Base-by-base conservation (phyloP, 208 protist species). In the Crithidia mellificae region DNA sequence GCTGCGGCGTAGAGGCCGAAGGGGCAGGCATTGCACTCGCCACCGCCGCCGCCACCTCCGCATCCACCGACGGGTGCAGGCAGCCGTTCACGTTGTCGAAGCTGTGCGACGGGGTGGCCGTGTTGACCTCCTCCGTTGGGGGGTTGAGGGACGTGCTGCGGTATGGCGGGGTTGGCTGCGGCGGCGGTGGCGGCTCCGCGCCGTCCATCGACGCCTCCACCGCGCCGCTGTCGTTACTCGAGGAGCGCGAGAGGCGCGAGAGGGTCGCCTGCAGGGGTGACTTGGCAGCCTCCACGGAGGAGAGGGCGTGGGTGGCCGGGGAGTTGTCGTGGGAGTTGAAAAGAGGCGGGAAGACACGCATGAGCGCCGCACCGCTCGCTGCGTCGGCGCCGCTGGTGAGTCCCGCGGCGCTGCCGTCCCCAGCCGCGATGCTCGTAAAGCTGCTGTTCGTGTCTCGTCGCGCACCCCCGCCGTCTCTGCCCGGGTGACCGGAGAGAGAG, bases 241-340 rank as follows among this genome's bases (percentile, higher is more conserved):
- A 68, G 34, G 61, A 74, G 30, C 19, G 68, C 2, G 61, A 68
- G n/a, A 57, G 20, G n/a, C 46, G 68, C 19, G 68, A 74, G 32
- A 50, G 32, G 24, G 53, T 68, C 15, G 19, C 6, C 34, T 65
- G 59, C 59, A 65, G 29, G 4, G 46, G 59, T n/a, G 59, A 55
- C 32, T 39, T 55, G 6, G 5, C 22, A 5, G 27, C 11, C 14
- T 65, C 59, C 6, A 6, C n/a, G n/a, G 44, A 1, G 29, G 57
- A 53, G 44, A 63, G 43, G 25, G 57, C 14, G 41, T 25, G 44
- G 4, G 43, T 24, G 43, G 27, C 6, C 2, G 44, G 57, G 1
- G 44, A 30, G 29, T 39, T 41, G 4, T 24, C n/a, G 6, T 47
- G 14, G 19, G 43, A 63, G 22, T 34, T 29, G 43, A 52, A 43